Conservation (phyloP, 352 stramenopile species). For the Phytophthora colocasiae region DNA sequence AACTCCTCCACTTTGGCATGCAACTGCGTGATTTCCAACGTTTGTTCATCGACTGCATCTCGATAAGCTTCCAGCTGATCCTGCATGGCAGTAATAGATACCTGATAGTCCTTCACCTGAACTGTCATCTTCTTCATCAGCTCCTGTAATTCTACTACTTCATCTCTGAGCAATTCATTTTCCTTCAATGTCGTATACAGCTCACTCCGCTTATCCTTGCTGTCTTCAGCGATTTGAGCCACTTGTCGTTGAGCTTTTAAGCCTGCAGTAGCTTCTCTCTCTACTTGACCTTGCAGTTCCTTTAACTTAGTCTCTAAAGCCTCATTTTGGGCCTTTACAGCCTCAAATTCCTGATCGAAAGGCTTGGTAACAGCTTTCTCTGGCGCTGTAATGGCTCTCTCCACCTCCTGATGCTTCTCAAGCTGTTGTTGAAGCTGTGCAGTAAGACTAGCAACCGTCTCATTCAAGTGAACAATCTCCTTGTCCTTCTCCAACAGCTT, state of each 20-base stretch:
- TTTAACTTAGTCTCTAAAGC: conserved; percentile 44
- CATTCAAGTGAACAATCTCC: conserved; percentile 32
- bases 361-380: conserved; percentile 2
- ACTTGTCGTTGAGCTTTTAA: conserved; percentile 45
- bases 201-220: conserved; percentile 61
- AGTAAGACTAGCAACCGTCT: conserved; percentile 24
- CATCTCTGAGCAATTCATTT: conserved; percentile 67
- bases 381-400: background rate
- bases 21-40: conserved; percentile 67
- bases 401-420: conserved; percentile 5
- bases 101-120: conserved; percentile 54
- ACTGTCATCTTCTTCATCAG: conserved; percentile 45
- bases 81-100: conserved; percentile 50
- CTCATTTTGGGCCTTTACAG: conserved; percentile 49
- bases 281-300: conserved; percentile 44
- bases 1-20: conserved; percentile 61
- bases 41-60: conserved; percentile 69
- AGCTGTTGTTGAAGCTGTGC: conserved; percentile 28
- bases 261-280: conserved; percentile 43
- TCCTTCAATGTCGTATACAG: conserved; percentile 72
- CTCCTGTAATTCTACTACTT: conserved; percentile 44
- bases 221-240: conserved; percentile 42
- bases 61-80: conserved; percentile 62
- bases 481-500: conserved; percentile 33
- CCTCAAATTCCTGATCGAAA: conserved; percentile 23